Conservation (phyloP, 192 early-diverging fungal species). For the Chytriomyces sp. region DNA sequence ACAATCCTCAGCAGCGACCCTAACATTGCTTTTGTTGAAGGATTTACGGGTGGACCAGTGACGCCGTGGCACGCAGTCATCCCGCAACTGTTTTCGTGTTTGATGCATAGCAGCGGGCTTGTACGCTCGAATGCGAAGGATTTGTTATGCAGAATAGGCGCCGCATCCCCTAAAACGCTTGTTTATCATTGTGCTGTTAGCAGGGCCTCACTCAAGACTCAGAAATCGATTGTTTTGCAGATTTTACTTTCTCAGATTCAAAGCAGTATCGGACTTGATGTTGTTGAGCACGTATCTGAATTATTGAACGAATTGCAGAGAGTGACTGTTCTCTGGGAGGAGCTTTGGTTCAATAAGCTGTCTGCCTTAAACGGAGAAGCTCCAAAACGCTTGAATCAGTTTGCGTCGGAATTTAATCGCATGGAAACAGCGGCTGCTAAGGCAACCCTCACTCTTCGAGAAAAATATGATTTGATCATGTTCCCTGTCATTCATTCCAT, state of each 20-base stretch:
- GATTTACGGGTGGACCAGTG: slow-evolving; percentile 29
- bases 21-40: slow-evolving; percentile 37
- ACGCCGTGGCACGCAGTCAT: slow-evolving; percentile 67
- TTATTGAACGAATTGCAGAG: slow-evolving; percentile 61
- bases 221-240: neutral
- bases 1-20: slow-evolving; percentile 62
- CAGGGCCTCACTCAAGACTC: neutral
- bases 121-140: slow-evolving; percentile 57
- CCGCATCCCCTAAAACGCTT: slow-evolving; percentile 61
- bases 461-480: slow-evolving; percentile 59
- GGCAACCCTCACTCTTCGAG: slow-evolving; percentile 44
- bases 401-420: slow-evolving; percentile 59
- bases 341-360: slow-evolving; percentile 75
- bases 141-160: slow-evolving; percentile 64
- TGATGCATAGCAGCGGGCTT: slow-evolving; percentile 63
- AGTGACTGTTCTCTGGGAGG: slow-evolving; percentile 81
- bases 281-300: slow-evolving; percentile 31
- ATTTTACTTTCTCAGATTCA: neutral
- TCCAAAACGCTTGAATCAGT: slow-evolving; percentile 52
- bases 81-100: slow-evolving; percentile 75
- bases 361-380: slow-evolving; percentile 59
- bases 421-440: slow-evolving; percentile 49
- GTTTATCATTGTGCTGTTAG: slow-evolving; percentile 67
- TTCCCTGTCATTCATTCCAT: slow-evolving; percentile 59
- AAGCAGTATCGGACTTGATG: neutral